These are phyloP conservation scores for Condylostoma magnum DNA, from an alignment of 169 alveolate species.

Conservation along the genomic window DNA sequence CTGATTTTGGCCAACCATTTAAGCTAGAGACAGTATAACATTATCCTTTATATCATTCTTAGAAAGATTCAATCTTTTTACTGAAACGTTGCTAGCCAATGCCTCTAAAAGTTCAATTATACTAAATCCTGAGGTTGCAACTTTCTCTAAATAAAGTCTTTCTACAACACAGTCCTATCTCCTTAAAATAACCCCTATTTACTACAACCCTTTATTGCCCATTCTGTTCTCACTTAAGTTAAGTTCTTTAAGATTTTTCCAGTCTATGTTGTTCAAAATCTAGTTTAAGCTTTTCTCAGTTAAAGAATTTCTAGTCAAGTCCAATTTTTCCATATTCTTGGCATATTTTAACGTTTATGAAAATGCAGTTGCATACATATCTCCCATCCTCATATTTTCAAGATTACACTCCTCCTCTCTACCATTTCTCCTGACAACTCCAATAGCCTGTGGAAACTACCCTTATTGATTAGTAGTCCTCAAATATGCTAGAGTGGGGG, in stretches of 20 bases:
- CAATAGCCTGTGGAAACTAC: conserved; percentile 12
- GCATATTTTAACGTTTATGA: background rate
- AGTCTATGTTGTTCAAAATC: background rate
- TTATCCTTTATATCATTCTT: background rate
- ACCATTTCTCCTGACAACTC: conserved; percentile 21
- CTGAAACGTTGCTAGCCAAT: background rate
- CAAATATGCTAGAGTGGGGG: conserved; percentile 16
- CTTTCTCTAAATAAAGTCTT: too few species aligned
- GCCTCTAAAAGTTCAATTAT: too few species aligned
- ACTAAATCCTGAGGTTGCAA: too few species aligned
- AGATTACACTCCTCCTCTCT: background rate
- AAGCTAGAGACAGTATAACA: background rate
- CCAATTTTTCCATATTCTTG: background rate
- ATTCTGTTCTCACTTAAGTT: too few species aligned
- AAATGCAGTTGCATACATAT: background rate
- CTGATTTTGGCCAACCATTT: background rate
- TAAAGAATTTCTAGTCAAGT: conserved; percentile 11
- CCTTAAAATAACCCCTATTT: too few species aligned
- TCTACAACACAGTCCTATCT: too few species aligned
- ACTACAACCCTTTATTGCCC: too few species aligned
- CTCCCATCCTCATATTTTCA: conserved; percentile 2
- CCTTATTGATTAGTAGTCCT: background rate
- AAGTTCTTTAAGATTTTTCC: background rate
- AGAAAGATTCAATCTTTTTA: background rate
- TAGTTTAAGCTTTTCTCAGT: background rate